These are phyloP conservation scores for Fraxinus excelsior DNA, from an alignment of 257 asterid species.

Conservation along the genomic window DNA sequence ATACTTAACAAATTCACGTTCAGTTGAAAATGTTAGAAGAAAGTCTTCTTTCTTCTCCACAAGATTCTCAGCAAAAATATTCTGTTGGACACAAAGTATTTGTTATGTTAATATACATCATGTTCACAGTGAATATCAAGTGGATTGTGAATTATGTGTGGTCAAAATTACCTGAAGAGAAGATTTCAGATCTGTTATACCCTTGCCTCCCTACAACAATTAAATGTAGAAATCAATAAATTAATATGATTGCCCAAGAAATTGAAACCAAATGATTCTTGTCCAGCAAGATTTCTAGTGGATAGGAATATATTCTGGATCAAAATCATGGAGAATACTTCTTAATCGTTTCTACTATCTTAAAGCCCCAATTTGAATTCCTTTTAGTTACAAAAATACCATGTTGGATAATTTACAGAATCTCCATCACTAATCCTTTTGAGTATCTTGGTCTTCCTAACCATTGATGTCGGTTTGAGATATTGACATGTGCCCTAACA, in stretches of 20 bases:
- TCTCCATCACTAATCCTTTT: too few relatives aligned
- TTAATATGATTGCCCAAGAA: constrained; percentile 19
- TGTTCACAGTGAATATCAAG: constrained; percentile 23
- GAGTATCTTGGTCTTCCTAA: too few relatives aligned
- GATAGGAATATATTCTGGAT: too few relatives aligned
- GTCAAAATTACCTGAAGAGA: constrained; percentile 64
- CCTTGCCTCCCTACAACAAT: constrained; percentile 79
- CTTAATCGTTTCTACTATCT: too few relatives aligned
- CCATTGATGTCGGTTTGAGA: not conserved
- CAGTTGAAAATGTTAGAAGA: constrained; percentile 74
- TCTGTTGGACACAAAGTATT: constrained; percentile 43
- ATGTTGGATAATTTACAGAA: not conserved
- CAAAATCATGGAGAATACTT: too few relatives aligned
- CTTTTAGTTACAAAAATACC: not conserved
- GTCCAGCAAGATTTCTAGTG: constrained; percentile 14
- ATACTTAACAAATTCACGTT: constrained; percentile 65
- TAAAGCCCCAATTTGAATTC: too few relatives aligned
- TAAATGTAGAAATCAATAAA: constrained; percentile 29
- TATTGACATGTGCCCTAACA: not conserved
- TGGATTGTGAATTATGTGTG: not conserved
- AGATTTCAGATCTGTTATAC: constrained; percentile 81
- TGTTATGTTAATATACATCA: constrained; percentile 20
- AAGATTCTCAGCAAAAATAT: constrained; percentile 84
- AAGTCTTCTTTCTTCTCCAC: constrained; percentile 78
- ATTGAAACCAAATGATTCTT: constrained; percentile 9